Base-by-base conservation (phyloP, 768 basidiomycete species). In the Phylloporus rhodoxanthus region DNA sequence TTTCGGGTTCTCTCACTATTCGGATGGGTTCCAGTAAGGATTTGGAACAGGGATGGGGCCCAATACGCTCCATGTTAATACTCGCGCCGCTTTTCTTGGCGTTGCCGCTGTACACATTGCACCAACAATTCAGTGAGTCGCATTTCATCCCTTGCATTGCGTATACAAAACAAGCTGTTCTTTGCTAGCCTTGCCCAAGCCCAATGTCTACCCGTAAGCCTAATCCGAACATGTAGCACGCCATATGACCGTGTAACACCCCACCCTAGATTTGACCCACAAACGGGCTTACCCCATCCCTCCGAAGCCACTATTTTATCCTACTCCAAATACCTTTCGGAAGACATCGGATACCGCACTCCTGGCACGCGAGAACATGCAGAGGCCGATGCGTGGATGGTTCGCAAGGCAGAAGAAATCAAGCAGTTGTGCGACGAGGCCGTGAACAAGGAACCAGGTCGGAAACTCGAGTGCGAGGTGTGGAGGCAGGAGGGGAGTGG, bases 291-390 rank as follows among this genome's bases (percentile, higher is more conserved):
- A 3, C 84, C 87, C 4, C 84, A 86, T 58, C 78, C 88, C 21
- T 87, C 87, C 0, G 87, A 90, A 64, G 61, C 76, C 0, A 78
- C 76, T 13, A 85, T 91, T 45, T 76, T 89, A 3, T 73, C 71
- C 6, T 70, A 81, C 40, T 78, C 82, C 3, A 80, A 77, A 55
- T 67, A 83, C 51, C 77, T 91, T 7, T 90, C 91, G 1, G 91
- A 93, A 62, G 82, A 80, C 5, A 91, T 93, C 40, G 94, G 93
- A 2, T 97, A 83, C 68, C 76, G 95, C 42, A 96, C 89, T 0
- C 89, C 95, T 9, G 95, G 95, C 1, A 92, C 93, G 0, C 75
- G 75, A 28, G 92, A 97, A 64, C 91, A 95, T 69, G 86, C 88
- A 0, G 64, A 81, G 23, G 91, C 87, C 4, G 93, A 96, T 57